These are phyloP conservation scores for Dianthus caryophyllus DNA, from an alignment of 148 eudicot genomes.

Conservation along the genomic window DNA sequence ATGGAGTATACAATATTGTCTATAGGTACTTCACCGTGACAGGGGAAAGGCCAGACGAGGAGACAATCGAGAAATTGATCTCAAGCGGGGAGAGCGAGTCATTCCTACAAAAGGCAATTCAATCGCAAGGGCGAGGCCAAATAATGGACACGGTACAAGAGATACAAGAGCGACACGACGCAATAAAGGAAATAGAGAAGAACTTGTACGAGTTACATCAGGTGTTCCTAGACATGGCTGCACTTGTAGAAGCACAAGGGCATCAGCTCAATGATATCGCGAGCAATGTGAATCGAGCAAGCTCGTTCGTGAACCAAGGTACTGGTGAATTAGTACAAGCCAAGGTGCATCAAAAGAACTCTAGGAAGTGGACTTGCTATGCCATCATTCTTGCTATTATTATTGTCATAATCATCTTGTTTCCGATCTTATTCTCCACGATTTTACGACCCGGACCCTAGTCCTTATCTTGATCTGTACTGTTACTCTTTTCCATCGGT, in stretches of 20 bases:
- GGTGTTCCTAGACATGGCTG: slow-evolving; percentile 79
- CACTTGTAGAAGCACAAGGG: slow-evolving; percentile 76
- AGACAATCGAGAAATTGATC: slow-evolving; percentile 55
- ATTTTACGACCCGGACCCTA: too few relatives aligned
- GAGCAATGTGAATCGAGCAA: slow-evolving; percentile 58
- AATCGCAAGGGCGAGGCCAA: slow-evolving; percentile 74
- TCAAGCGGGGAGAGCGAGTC: slow-evolving; percentile 67
- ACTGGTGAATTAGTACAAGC: slow-evolving; percentile 52
- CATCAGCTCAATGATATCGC: slow-evolving; percentile 71
- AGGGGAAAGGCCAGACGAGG: slow-evolving; percentile 65
- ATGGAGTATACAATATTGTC: not conserved
- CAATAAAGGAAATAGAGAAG: slow-evolving; percentile 67
- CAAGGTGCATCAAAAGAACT: slow-evolving; percentile 45
- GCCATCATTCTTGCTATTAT: slow-evolving; percentile 35
- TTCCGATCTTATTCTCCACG: slow-evolving; percentile 34
- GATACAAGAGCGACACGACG: slow-evolving; percentile 73
- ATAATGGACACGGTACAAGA: slow-evolving; percentile 73
- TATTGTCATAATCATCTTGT: slow-evolving; percentile 31
- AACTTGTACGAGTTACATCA: slow-evolving; percentile 70
- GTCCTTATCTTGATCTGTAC: too few relatives aligned
- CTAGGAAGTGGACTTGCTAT: slow-evolving; percentile 53
- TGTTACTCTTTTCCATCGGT: too few relatives aligned
- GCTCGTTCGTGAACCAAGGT: slow-evolving; percentile 59
- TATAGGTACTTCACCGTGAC: slow-evolving; percentile 54
- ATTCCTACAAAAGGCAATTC: slow-evolving; percentile 70